Evolutionary conservation across 441 rosid species (phyloP).

Genomic region (Pelargonium fulgidum): DNA sequence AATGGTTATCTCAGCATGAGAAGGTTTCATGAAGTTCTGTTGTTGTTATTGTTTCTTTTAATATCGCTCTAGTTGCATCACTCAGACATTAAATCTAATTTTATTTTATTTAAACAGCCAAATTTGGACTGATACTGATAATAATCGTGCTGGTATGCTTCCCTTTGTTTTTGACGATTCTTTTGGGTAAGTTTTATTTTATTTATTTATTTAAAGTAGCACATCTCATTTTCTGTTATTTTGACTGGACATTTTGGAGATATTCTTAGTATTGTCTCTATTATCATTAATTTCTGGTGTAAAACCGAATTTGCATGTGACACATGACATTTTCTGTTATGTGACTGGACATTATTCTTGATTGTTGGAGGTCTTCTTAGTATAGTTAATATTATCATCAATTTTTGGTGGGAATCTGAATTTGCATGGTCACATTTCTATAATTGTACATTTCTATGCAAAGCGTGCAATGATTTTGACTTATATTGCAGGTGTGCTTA

Average conservation of each 20-base stretch:
- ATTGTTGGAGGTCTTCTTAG: background rate
- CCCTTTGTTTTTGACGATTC: slow-evolving; percentile 88
- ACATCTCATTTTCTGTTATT: no score
- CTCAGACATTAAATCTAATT: slow-evolving; percentile 18
- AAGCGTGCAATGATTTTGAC: background rate
- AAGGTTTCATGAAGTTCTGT: slow-evolving; percentile 43
- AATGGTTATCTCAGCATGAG: slow-evolving; percentile 98
- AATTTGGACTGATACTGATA: slow-evolving; percentile 91
- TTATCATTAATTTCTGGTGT: background rate
- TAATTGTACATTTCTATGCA: background rate
- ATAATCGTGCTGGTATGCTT: slow-evolving; percentile 84
- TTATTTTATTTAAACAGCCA: slow-evolving; percentile 49
- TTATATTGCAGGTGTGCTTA: background rate
- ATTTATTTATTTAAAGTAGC: no score
- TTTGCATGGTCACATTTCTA: background rate
- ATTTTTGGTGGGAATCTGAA: background rate
- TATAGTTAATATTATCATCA: background rate
- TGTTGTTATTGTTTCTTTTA: slow-evolving; percentile 9
- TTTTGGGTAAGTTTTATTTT: slow-evolving; percentile 59
- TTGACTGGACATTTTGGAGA: background rate
- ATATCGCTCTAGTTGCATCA: slow-evolving; percentile 9
- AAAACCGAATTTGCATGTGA: background rate
- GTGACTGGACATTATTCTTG: slow-evolving; percentile 8
- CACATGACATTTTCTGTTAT: background rate
- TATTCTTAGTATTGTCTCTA: background rate